phyloP scores from a whole-genome alignment of 2,329 filamentous ascomycete species.

The Neurospora crassa region DNA sequence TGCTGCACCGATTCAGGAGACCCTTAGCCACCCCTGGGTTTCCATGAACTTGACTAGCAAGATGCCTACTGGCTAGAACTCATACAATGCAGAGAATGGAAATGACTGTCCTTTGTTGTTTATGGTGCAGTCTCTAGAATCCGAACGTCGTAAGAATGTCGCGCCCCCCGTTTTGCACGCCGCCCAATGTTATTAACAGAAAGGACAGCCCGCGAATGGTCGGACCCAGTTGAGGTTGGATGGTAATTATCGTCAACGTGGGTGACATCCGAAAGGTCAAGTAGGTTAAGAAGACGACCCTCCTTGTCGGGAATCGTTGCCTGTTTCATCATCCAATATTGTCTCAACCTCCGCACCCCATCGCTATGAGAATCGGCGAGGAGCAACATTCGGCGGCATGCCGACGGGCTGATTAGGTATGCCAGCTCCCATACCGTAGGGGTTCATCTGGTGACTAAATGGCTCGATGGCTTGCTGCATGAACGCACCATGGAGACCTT shows the following conservation, averaged over 20 bases:
- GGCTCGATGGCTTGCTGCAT: slow-evolving; percentile 47
- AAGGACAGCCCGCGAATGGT: not conserved
- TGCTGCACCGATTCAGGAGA: not conserved
- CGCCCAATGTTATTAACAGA: not conserved
- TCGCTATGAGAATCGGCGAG: not conserved
- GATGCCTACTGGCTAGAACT: not conserved
- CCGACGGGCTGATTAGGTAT: slow-evolving; percentile 43
- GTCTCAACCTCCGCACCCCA: not conserved
- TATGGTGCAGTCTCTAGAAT: not conserved
- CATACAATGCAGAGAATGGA: not conserved
- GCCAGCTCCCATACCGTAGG: slow-evolving; percentile 46
- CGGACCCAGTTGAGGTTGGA: not conserved
- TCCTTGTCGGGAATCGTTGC: not conserved
- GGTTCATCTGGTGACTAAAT: slow-evolving; percentile 47
- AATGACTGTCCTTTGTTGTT: not conserved
- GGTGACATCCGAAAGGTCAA: not conserved
- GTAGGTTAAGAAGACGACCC: not conserved
- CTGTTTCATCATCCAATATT: not conserved
- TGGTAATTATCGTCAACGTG: not conserved
- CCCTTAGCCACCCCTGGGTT: not conserved
- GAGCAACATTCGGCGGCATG: slow-evolving; percentile 34
- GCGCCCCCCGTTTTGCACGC: not conserved
- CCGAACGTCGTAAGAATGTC: not conserved
- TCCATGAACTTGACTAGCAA: not conserved
- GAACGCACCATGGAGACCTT: slow-evolving; percentile 53